Evolutionary conservation across 345 rosid genomes (phyloP).

Genomic region (Pelargonium nanum): DNA sequence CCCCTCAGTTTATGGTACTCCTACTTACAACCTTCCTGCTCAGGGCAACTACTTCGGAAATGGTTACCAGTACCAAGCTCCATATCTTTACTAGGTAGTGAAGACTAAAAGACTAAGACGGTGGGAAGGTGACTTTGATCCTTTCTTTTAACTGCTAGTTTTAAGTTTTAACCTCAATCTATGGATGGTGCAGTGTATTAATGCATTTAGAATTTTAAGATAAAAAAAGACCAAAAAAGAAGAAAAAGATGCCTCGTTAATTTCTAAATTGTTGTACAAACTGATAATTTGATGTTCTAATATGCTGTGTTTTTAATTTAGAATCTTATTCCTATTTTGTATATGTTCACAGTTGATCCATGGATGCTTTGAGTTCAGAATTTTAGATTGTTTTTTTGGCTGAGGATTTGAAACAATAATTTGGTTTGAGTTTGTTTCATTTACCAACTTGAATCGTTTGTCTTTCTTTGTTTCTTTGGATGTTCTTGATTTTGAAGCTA

Average conservation of each 20-base stretch:
- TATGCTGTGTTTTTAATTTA: slow-evolving; percentile 1
- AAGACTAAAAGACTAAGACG: slow-evolving; percentile 17
- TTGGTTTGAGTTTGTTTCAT: too few relatives aligned
- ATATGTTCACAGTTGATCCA: too few relatives aligned
- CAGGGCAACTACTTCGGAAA: slow-evolving; percentile 90
- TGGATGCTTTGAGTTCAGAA: too few relatives aligned
- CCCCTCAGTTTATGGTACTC: slow-evolving; percentile 39
- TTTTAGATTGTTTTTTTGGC: too few relatives aligned
- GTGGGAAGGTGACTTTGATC: slow-evolving; percentile 37
- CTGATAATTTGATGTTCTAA: slow-evolving; percentile 1
- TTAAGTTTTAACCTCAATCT: slow-evolving; percentile 33
- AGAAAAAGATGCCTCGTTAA: not conserved
- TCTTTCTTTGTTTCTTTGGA: too few relatives aligned
- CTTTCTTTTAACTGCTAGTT: slow-evolving; percentile 57
- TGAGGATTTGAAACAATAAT: too few relatives aligned
- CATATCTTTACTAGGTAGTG: slow-evolving; percentile 61
- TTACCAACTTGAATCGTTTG: too few relatives aligned
- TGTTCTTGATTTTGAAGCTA: too few relatives aligned
- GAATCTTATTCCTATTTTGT: not conserved
- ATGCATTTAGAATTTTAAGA: slow-evolving; percentile 49
- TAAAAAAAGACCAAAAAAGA: slow-evolving; percentile 2
- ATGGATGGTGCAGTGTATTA: slow-evolving; percentile 45
- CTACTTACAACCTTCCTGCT: slow-evolving; percentile 61
- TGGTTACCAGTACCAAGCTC: slow-evolving; percentile 83
- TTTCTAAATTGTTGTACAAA: slow-evolving; percentile 1